Base-by-base conservation (phyloP, 139 green algal genomes). In the Pedinophyceae sp. region DNA sequence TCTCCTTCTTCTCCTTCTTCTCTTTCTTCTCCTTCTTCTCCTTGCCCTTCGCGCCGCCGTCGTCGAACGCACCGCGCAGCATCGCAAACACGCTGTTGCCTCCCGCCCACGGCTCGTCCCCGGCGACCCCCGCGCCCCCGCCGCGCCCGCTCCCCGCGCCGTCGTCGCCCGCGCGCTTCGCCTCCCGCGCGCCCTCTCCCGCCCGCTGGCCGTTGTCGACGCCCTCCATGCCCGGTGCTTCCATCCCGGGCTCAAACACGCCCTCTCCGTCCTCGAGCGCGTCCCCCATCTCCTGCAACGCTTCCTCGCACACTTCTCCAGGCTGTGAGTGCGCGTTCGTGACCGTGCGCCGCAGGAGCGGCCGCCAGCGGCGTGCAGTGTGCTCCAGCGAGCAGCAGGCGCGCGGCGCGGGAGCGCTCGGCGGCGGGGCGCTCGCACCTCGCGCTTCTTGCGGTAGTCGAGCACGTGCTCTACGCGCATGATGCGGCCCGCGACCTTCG, bases 401-500 rank as follows among this genome's bases (percentile, higher is more conserved):
- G 23, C 30, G 48, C 15, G 22, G 16, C n/a, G 22, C 25, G 29
- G 4, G 24, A 30, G 5, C 39, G 20, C n/a, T n/a, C 1, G n/a
- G 17, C 6, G 43, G 23, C 17, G 17, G 26, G 23, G 15, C 29
- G 25, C 20, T 19, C 34, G 34, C 34, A 43, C 78, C 30, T 78
- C 81, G 19, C 77, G 69, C 43, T 86, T 79, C 48, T 79, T 80
- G 64, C 85, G 90, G 65, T 97, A 99, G 60, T 97, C 86, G 57
- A 88, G 82, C 4, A 96, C 87, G 59, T 99, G 91, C 58, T 99
- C 87, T 41, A 98, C 91, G 0, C 72, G 54, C 2, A 99, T 64
- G 15, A 64, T 85, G 17, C 91, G 72, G 0, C 82, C 82, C 0
- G 66, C 71, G 18, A 98, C 86, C 3, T 57, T 76, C 0, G 85